phyloP scores from a whole-genome alignment of 306 rosid species.

The Adenanthera pavonina region DNA sequence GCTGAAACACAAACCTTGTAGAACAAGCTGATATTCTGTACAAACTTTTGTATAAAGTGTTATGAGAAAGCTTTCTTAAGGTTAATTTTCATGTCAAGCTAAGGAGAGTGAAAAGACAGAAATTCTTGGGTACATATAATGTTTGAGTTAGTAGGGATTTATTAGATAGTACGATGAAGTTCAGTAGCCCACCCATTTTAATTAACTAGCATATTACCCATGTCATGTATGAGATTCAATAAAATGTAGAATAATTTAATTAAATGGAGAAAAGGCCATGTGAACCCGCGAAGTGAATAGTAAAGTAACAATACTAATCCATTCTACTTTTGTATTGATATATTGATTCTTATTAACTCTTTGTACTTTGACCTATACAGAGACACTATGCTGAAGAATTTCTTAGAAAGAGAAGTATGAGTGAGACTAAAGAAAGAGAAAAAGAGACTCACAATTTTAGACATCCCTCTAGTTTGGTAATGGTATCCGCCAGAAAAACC shows the following conservation, averaged over 20 bases:
- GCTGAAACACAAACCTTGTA: neutral
- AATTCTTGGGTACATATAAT: neutral
- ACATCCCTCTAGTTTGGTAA: constrained; percentile 61
- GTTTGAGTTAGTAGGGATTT: too few relatives aligned
- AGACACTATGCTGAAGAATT: neutral
- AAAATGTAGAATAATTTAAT: too few relatives aligned
- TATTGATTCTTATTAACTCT: neutral
- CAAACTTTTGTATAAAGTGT: neutral
- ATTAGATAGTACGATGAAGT: too few relatives aligned
- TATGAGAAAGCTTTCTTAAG: neutral
- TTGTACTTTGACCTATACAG: neutral
- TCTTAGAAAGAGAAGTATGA: neutral
- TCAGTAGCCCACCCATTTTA: neutral
- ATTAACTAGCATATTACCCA: too few relatives aligned
- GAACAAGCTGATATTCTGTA: neutral
- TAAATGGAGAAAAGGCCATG: too few relatives aligned
- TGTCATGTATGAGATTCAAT: too few relatives aligned
- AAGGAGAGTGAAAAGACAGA: neutral
- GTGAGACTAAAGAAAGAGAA: neutral
- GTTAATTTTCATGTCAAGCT: neutral
- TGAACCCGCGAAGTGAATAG: too few relatives aligned
- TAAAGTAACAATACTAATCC: too few relatives aligned
- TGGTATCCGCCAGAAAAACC: constrained; percentile 68
- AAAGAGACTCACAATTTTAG: constrained; percentile 55
- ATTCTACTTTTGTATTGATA: too few relatives aligned